phyloP scores from a whole-genome alignment of 495 filamentous ascomycete genomes.

The Aspergillus leporis region DNA sequence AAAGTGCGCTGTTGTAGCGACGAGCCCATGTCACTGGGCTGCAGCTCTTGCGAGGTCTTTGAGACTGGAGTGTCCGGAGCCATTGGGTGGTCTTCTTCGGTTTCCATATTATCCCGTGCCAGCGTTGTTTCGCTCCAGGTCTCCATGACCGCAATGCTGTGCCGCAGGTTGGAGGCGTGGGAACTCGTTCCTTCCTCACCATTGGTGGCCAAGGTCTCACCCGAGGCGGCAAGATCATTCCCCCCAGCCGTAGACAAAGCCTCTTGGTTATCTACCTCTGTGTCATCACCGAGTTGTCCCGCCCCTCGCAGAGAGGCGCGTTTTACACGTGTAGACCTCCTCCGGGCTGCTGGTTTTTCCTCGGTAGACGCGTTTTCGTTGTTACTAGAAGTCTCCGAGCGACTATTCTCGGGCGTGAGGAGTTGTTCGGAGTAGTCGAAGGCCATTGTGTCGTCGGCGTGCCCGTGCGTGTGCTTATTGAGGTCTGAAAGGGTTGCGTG shows the following conservation, averaged over 20 bases:
- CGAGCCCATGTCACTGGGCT: slow-evolving; percentile 32
- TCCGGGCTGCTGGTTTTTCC: slow-evolving; percentile 39
- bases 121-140: slow-evolving; percentile 38
- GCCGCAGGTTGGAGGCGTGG: slow-evolving; percentile 37
- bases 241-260: slow-evolving; percentile 19
- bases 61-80: slow-evolving; percentile 44
- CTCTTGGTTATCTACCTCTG: slow-evolving; percentile 14
- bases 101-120: slow-evolving; percentile 32
- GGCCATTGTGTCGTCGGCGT: slow-evolving; percentile 37
- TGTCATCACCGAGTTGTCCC: slow-evolving; percentile 28
- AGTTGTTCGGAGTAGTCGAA: slow-evolving; percentile 48
- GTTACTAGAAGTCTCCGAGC: slow-evolving; percentile 53
- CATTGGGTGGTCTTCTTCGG: slow-evolving; percentile 38
- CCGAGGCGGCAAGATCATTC: slow-evolving; percentile 40
- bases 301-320: slow-evolving; percentile 41
- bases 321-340: slow-evolving; percentile 44
- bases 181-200: slow-evolving; percentile 35
- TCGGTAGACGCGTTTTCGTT: slow-evolving; percentile 46
- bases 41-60: slow-evolving; percentile 41
- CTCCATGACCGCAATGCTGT: slow-evolving; percentile 51
- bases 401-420: slow-evolving; percentile 48
- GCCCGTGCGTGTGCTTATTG: slow-evolving; percentile 29
- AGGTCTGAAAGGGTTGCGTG: slow-evolving; percentile 36
- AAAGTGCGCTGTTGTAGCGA: slow-evolving; percentile 45
- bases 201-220: slow-evolving; percentile 39